Evolutionary conservation across 345 rosid genomes (phyloP).

Genomic region (Sapria himalayana): DNA sequence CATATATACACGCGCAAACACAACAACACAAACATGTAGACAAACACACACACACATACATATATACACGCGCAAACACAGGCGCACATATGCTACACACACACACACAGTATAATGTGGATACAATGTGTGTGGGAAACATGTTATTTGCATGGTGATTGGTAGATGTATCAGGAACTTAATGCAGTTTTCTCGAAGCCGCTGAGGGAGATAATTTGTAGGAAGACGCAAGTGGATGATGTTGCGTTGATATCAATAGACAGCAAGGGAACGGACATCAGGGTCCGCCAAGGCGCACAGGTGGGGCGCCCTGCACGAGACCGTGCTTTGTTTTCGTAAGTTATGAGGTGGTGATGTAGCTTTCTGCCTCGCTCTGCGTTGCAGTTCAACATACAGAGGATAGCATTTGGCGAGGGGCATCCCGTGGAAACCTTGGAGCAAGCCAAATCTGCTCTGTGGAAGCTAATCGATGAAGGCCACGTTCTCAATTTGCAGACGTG

Average conservation of each 20-base stretch:
- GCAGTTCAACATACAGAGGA: constrained; percentile 77
- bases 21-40: no score
- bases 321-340: background rate
- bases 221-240: constrained; percentile 66
- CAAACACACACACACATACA: no score
- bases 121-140: no score
- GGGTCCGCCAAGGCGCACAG: constrained; percentile 97
- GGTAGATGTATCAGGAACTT: no score
- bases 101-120: no score
- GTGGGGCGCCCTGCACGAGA: constrained; percentile 12
- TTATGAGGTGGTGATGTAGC: background rate
- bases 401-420: constrained; percentile 58
- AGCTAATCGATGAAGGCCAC: constrained; percentile 41
- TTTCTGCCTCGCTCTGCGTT: background rate
- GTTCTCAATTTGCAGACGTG: constrained; percentile 30
- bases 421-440: constrained; percentile 63
- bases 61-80: no score
- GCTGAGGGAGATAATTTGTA: constrained; percentile 40
- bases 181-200: constrained; percentile 71
- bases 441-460: constrained; percentile 71
- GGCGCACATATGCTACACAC: no score
- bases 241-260: constrained; percentile 91
- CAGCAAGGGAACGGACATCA: constrained; percentile 76
- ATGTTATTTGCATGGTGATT: no score
- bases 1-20: no score